A percentile compares a stretch with the other conserved stretches of the same genome.
Evolutionary conservation across 805 yeast genomes (phyloP).

Genomic region (Starmerella vitae): DNA sequence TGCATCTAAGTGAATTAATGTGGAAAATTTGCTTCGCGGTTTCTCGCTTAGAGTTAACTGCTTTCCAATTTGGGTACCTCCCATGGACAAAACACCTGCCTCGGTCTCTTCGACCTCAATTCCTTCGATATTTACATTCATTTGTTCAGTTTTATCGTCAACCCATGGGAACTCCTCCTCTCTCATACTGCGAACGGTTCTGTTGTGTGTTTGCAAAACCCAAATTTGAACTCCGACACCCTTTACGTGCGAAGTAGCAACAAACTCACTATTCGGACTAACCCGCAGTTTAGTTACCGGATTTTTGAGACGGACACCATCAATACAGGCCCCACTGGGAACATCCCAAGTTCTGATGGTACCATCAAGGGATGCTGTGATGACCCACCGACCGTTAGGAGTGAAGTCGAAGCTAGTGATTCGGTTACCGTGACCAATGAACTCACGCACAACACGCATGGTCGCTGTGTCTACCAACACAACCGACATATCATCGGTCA

Average conservation of each 20-base stretch:
- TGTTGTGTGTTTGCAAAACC: slow-evolving; percentile 82
- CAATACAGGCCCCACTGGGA: slow-evolving; percentile 94
- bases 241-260: slow-evolving; percentile 84
- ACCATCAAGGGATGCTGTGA: slow-evolving; percentile 68
- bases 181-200: slow-evolving; percentile 55
- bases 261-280: slow-evolving; percentile 75
- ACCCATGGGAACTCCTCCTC: slow-evolving; percentile 39
- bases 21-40: slow-evolving; percentile 66
- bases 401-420: slow-evolving; percentile 80
- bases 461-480: slow-evolving; percentile 73
- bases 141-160: slow-evolving; percentile 23
- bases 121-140: slow-evolving; percentile 33
- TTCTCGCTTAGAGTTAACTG: slow-evolving; percentile 62
- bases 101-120: slow-evolving; percentile 26
- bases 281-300: slow-evolving; percentile 73
- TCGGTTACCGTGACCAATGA: slow-evolving; percentile 81
- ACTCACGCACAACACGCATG: slow-evolving; percentile 66
- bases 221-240: slow-evolving; percentile 85
- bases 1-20: slow-evolving; percentile 66
- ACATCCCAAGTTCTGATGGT: slow-evolving; percentile 94
- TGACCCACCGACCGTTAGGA: slow-evolving; percentile 91
- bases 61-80: slow-evolving; percentile 24
- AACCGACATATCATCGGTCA: slow-evolving; percentile 74
- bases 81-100: slow-evolving; percentile 26
- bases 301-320: slow-evolving; percentile 63